These are phyloP conservation scores for Coemansia brasiliensis DNA, from an alignment of 192 early-diverging fungal species.

Conservation along the genomic window DNA sequence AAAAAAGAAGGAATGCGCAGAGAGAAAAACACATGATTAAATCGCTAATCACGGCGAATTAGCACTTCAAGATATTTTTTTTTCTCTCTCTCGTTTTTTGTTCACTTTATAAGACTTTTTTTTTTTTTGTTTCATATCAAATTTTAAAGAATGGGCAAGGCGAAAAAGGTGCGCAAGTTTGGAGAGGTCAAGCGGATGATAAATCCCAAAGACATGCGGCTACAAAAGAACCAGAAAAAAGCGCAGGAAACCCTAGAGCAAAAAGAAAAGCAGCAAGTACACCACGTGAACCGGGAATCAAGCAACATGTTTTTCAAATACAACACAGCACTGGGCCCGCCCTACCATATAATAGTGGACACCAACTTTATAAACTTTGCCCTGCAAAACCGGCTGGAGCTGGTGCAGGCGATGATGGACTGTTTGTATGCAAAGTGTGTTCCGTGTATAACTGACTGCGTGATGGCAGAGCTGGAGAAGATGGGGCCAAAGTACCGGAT, in stretches of 20 bases:
- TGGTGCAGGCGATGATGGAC: constrained; percentile 98
- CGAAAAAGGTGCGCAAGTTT: constrained; percentile 91
- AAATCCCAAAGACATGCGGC: constrained; percentile 83
- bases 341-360: constrained; percentile 94
- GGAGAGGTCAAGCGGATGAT: constrained; percentile 92
- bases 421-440: constrained; percentile 97
- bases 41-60: no score
- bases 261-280: constrained; percentile 2
- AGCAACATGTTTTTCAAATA: constrained; percentile 89
- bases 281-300: constrained; percentile 36
- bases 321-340: constrained; percentile 92
- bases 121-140: background rate
- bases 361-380: constrained; percentile 99
- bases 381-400: constrained; percentile 97
- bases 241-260: constrained; percentile 11
- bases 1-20: background rate
- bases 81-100: no score
- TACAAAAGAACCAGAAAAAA: constrained; percentile 64
- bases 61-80: background rate
- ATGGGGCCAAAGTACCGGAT: constrained; percentile 94
- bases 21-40: background rate
- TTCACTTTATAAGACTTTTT: no score
- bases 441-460: constrained; percentile 97
- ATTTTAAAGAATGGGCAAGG: constrained; percentile 67
- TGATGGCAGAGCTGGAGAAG: constrained; percentile 98